Evolutionary conservation across 2,329 filamentous ascomycete genomes (phyloP), one percentile per base, ranked within the genome.

Genomic region (Pseudocercospora eumusae): DNA sequence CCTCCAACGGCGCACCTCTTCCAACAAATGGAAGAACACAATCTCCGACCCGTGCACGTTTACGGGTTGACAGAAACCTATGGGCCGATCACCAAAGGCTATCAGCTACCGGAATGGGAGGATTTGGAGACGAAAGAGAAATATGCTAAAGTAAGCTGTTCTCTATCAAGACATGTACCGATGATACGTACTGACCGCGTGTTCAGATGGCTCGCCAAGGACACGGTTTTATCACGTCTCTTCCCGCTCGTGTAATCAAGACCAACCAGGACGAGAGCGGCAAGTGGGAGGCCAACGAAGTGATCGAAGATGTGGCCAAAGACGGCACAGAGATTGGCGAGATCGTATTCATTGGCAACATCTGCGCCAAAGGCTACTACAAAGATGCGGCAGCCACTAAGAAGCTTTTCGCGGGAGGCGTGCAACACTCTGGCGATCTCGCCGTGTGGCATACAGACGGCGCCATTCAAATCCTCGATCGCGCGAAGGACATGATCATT

Each of bases 401-500:
- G 61, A 95, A 93, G 78, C 80, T 99, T 23, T 98, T 96, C 75
- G 87, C 86, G 0, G 95, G 95, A 6, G 93, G 93, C 2, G 92
- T 88, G 20, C 79, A 92, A 70, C 95, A 96, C 77, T 93, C 90
- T 15, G 95, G 95, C 0, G 95, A 99, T 75, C 77, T 99, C 54
- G 95, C 95, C 0, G 93, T 98, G 0, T 93, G 91, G 90, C 91
- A 97, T 78, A 84, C 89, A 0, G 95, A 98, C 74, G 93, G 93
- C 1, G 89, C 91, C 61, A 88, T 92, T 49, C 92, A 98, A 80
- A 96, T 99, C 66, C 81, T 96, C 62, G 95, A 99, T 77, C 85
- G 95, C 20, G 91, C 92, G 13, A 99, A 99, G 80, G 95, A 99
- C 74, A 97, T 99, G 57, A 99, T 99, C 72, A 99, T 99, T 66